Base-by-base conservation (phyloP, 192 early-diverging fungal genomes). In the Mortierella antarctica region DNA sequence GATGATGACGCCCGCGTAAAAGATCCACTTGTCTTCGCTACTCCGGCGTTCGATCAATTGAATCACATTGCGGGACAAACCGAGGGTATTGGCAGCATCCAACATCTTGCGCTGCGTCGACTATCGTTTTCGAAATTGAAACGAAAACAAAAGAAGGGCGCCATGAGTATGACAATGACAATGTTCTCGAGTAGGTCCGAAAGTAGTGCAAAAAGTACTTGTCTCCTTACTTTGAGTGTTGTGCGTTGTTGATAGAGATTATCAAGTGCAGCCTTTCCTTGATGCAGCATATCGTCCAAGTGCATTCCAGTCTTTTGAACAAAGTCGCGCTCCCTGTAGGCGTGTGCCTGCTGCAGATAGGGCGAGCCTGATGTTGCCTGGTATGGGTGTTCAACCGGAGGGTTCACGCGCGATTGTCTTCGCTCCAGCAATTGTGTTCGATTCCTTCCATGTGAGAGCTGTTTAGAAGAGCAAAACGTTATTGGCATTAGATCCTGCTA, bases 1-100 rank as follows among this genome's bases (percentile, higher is more conserved):
- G 66, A 87, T 49, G 21, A 83, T 68, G 5, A 81, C 63, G n/a
- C 89, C 89, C 10, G 67, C 83, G 66, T 86, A 83, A 66, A 90
- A 90, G 46, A 90, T 88, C 89, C 89, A 90, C 40, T 86, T 90
- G 71, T 90, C 89, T 61, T 90, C 86, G 45, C 67, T 44, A 54
- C 85, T 85, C 53, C 87, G 73, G 48, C 89, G 82, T 59, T 90
- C 89, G 70, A 90, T 88, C 65, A 84, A 84, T 45, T 86, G 81
- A 45, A 90, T 90, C 11, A 87, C 86, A 82, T 85, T 88, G 59
- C 86, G 86, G 20, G 89, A 90, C 51, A 90, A 72, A 15, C 89
- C 89, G 2, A 90, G 79, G n/a, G 86, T 84, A 76, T 86, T 87
- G 18, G 85, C 87, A 61, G 87, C 83, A 68, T 90, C 89, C 70